These are phyloP conservation scores for Aspergillus neotritici DNA, from an alignment of 2,329 filamentous ascomycete species.

Conservation along the genomic window DNA sequence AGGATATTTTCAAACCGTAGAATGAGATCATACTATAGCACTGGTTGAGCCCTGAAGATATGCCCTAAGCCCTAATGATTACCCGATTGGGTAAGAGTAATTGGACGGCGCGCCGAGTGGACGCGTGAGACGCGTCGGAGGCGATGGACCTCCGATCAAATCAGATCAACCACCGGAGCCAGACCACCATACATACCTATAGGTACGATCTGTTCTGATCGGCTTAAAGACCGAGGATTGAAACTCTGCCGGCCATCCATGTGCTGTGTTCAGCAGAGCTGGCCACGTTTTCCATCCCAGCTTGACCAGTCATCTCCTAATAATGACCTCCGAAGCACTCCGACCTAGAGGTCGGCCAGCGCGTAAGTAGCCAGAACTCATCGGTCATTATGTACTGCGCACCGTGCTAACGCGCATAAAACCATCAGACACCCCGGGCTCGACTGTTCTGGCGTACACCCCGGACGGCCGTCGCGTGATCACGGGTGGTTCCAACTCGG, in stretches of 20 bases:
- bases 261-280: background rate
- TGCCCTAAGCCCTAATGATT: constrained; percentile 29
- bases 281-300: background rate
- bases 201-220: too few relatives aligned
- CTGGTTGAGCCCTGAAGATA: constrained; percentile 18
- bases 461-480: constrained; percentile 80
- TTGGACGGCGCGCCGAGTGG: constrained; percentile 13
- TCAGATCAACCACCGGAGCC: constrained; percentile 5
- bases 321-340: constrained; percentile 34
- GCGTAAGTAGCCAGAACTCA: constrained; percentile 35
- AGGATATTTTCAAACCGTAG: too few relatives aligned
- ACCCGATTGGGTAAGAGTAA: constrained; percentile 21
- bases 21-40: too few relatives aligned
- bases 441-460: constrained; percentile 83
- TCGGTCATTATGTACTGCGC: background rate
- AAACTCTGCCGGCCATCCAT: background rate
- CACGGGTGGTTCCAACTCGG: constrained; percentile 89
- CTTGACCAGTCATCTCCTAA: too few relatives aligned
- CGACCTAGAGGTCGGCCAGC: constrained; percentile 41
- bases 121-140: constrained; percentile 21
- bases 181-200: background rate
- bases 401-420: constrained; percentile 7
- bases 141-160: constrained; percentile 8
- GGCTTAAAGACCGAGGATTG: background rate
- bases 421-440: constrained; percentile 67